A percentile compares a stretch with the other conserved stretches of the same genome.
Evolutionary conservation across 2,329 filamentous ascomycete species (phyloP).

Genomic region (Ophiostoma ulmi): DNA sequence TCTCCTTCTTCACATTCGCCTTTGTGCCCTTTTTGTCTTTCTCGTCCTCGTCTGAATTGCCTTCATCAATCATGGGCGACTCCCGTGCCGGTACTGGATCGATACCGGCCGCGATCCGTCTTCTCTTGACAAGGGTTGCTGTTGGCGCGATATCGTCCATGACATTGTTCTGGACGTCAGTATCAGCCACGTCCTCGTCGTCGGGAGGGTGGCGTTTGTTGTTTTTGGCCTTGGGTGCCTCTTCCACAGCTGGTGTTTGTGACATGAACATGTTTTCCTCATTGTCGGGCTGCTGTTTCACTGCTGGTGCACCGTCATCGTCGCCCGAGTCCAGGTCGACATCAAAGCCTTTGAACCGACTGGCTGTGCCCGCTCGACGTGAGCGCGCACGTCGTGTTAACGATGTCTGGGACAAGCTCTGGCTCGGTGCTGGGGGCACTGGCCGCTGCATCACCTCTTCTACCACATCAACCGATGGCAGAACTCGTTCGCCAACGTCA

Average conservation of each 20-base stretch:
- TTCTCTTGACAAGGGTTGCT: slow-evolving; percentile 72
- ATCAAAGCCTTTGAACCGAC: slow-evolving; percentile 71
- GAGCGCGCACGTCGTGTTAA: slow-evolving; percentile 24
- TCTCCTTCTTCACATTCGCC: slow-evolving; percentile 30
- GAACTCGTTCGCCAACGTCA: slow-evolving; percentile 14
- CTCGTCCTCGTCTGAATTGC: slow-evolving; percentile 28
- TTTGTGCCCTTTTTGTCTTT: slow-evolving; percentile 23
- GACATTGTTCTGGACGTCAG: slow-evolving; percentile 32
- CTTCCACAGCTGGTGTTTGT: slow-evolving; percentile 7
- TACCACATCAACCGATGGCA: not conserved
- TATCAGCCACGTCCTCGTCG: slow-evolving; percentile 35
- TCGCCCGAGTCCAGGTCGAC: slow-evolving; percentile 39
- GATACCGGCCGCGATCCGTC: slow-evolving; percentile 58
- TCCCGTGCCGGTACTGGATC: slow-evolving; percentile 37
- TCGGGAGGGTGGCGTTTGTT: slow-evolving; percentile 16
- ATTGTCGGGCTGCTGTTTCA: slow-evolving; percentile 6
- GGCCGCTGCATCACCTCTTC: slow-evolving; percentile 10
- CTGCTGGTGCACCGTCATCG: slow-evolving; percentile 5
- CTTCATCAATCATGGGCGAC: slow-evolving; percentile 23
- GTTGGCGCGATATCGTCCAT: slow-evolving; percentile 72
- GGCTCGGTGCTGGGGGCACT: not conserved
- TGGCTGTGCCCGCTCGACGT: slow-evolving; percentile 28
- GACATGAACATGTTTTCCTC: slow-evolving; percentile 20
- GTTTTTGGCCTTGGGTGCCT: slow-evolving; percentile 26
- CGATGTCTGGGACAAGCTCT: slow-evolving; percentile 31